Percentiles rank a stretch among this genome's conserved stretches.
phyloP scores from a whole-genome alignment of 345 rosid genomes.

The Dipteronia dyeriana region DNA sequence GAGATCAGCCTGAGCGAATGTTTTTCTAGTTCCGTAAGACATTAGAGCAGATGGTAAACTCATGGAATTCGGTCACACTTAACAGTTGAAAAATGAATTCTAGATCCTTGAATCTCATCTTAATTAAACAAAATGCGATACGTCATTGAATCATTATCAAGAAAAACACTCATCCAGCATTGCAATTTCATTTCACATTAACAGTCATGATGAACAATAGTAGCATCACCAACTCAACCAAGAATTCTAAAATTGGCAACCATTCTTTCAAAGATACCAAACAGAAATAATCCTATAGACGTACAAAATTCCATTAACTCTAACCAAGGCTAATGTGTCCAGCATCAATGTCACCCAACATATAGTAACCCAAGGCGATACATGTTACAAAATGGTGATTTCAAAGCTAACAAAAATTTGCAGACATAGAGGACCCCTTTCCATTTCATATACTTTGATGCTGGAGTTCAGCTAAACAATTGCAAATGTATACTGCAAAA shows the following conservation, averaged over 20 bases:
- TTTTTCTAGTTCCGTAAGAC: neutral
- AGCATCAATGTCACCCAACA: neutral
- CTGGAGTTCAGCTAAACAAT: neutral
- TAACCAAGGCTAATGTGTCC: neutral
- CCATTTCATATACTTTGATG: neutral
- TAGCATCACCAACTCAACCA: neutral
- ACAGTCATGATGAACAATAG: neutral
- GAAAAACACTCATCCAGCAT: neutral
- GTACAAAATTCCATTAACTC: neutral
- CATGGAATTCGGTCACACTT: neutral
- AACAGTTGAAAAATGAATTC: neutral
- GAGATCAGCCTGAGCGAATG: neutral
- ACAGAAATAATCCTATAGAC: neutral
- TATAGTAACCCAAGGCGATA: neutral
- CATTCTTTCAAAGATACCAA: neutral
- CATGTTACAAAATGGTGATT: neutral
- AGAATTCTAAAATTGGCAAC: neutral
- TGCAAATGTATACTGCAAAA: neutral
- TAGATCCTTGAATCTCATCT: neutral
- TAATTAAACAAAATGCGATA: neutral
- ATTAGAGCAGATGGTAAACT: neutral
- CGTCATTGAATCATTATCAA: neutral
- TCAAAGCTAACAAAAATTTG: neutral
- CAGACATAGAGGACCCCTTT: constrained; percentile 3
- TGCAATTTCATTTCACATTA: neutral